Conservation (phyloP, 805 yeast species). For the Pichia thaimueangensis region DNA sequence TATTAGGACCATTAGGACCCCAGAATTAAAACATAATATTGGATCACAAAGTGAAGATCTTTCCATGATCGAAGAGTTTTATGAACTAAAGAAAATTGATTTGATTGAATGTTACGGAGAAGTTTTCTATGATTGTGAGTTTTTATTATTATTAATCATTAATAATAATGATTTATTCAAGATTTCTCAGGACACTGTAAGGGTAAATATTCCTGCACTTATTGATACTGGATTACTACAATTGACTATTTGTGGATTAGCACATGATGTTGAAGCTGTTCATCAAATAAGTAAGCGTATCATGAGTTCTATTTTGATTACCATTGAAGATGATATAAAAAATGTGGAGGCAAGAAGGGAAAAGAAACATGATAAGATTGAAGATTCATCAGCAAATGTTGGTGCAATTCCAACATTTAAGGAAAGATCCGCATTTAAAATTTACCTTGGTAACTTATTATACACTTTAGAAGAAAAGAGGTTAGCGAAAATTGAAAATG, state of each 20-base stretch:
- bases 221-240: conserved; percentile 53
- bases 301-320: conserved; percentile 37
- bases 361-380: neutral
- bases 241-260: conserved; percentile 40
- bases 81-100: conserved; percentile 17
- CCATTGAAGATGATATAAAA: conserved; percentile 35
- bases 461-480: conserved; percentile 28
- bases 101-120: conserved; percentile 8
- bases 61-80: conserved; percentile 24
- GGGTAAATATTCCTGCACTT: conserved; percentile 48
- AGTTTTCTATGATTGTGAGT: conserved; percentile 60
- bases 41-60: conserved; percentile 11
- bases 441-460: conserved; percentile 44
- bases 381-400: neutral
- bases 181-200: conserved; percentile 16
- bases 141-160: conserved; percentile 52
- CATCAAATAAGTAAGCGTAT: conserved; percentile 37
- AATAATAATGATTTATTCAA: conserved; percentile 59
- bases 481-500: conserved; percentile 6
- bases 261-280: conserved; percentile 29
- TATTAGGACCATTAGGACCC: conserved; percentile 25
- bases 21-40: conserved; percentile 15
- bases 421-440: conserved; percentile 49
- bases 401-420: conserved; percentile 33
- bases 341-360: conserved; percentile 16